A percentile compares a stretch with the other conserved stretches of the same genome.
Conservation (phyloP, 2,329 filamentous ascomycete species). For the Aspergillus tanneri region DNA sequence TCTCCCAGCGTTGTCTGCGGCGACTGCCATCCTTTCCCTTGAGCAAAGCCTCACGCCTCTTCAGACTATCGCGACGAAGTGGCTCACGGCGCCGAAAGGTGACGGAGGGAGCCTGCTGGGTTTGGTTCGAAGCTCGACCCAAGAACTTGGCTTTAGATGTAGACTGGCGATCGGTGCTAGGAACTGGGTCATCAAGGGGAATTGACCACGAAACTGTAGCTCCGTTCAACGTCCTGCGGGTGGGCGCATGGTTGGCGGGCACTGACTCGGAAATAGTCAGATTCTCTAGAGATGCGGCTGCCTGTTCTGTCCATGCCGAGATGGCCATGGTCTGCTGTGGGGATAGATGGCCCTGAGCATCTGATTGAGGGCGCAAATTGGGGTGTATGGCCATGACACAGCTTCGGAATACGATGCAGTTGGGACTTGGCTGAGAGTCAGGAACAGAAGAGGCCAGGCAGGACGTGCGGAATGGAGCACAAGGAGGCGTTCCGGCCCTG, state of each 20-base stretch:
- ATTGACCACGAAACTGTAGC: slow-evolving; percentile 68
- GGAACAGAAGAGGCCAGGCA: background rate
- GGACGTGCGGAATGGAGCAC: too few relatives aligned
- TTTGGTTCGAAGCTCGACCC: slow-evolving; percentile 18
- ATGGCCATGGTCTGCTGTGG: slow-evolving; percentile 55
- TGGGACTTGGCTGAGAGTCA: background rate
- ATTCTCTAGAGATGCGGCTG: slow-evolving; percentile 38
- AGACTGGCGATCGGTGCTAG: slow-evolving; percentile 31
- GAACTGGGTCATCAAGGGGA: slow-evolving; percentile 63
- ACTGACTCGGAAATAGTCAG: slow-evolving; percentile 34
- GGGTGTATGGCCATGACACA: slow-evolving; percentile 46
- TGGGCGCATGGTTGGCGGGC: slow-evolving; percentile 38
- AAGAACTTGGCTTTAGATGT: slow-evolving; percentile 30
- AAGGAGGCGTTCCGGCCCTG: background rate
- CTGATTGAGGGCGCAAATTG: slow-evolving; percentile 27
- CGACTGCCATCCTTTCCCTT: slow-evolving; percentile 90
- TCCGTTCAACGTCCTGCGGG: slow-evolving; percentile 48
- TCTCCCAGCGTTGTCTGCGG: slow-evolving; percentile 88
- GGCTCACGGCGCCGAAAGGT: slow-evolving; percentile 55
- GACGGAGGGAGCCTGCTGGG: slow-evolving; percentile 33
- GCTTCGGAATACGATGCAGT: slow-evolving; percentile 1
- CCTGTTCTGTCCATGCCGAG: slow-evolving; percentile 63
- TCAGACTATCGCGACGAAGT: slow-evolving; percentile 60
- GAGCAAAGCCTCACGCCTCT: slow-evolving; percentile 70
- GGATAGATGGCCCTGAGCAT: slow-evolving; percentile 30